A percentile compares a stretch with the other conserved stretches of the same genome.
These are phyloP conservation scores for Parietaria judaica DNA, from an alignment of 306 rosid genomes.

Conservation along the genomic window DNA sequence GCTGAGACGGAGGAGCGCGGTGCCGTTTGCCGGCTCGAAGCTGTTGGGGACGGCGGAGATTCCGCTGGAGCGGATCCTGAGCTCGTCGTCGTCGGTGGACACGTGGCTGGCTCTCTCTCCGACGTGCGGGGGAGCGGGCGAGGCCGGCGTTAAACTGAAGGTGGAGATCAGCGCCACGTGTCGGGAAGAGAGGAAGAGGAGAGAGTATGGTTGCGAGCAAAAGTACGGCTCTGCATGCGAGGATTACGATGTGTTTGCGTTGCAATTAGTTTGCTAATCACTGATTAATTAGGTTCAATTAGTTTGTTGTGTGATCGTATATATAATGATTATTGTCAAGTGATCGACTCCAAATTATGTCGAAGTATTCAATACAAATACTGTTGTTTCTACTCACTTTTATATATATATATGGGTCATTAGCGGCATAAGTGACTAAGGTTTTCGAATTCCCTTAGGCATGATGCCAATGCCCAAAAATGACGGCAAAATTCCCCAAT, in stretches of 20 bases:
- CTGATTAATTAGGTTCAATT: too few relatives aligned
- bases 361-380: neutral
- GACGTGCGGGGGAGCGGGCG: slow-evolving; percentile 9
- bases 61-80: slow-evolving; percentile 53
- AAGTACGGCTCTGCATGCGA: slow-evolving; percentile 10
- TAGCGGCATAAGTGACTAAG: too few relatives aligned
- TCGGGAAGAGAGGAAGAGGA: slow-evolving; percentile 14
- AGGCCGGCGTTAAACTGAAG: slow-evolving; percentile 30
- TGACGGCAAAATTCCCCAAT: too few relatives aligned
- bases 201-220: slow-evolving; percentile 13
- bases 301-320: too few relatives aligned
- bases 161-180: slow-evolving; percentile 41
- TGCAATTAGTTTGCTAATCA: slow-evolving; percentile 25
- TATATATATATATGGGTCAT: too few relatives aligned
- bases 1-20: slow-evolving; percentile 48
- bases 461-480: too few relatives aligned
- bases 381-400: neutral
- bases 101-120: slow-evolving; percentile 53
- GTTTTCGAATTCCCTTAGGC: too few relatives aligned
- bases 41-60: slow-evolving; percentile 58
- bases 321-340: too few relatives aligned
- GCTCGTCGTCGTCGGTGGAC: slow-evolving; percentile 51
- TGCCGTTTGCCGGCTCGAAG: slow-evolving; percentile 37
- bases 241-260: slow-evolving; percentile 46
- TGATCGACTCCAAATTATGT: neutral